Base-by-base conservation (phyloP, 805 yeast species). In the Candida schatavii region DNA sequence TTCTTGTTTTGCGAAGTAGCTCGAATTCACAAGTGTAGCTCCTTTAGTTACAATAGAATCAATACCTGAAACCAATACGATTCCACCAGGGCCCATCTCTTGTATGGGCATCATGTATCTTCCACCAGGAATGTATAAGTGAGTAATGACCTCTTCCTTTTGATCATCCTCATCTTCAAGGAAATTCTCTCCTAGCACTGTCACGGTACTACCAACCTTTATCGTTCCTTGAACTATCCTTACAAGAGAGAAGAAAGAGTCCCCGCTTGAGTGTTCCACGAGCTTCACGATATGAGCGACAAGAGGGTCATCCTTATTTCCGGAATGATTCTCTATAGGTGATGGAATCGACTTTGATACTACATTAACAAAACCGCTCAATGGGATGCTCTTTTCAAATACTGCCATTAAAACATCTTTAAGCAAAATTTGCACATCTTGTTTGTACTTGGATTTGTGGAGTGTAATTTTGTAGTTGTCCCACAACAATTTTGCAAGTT, bases 21-120 rank as follows among this genome's bases (percentile, higher is more conserved):
- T 23, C 7, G 27, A 23, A 6, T 60, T 72, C 48, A 66, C 62
- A 0, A 89, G 61, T 0, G 88, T 75, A 1, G 85, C 91, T 4
- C 77, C 68, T 51, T 84, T 86, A 14, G 72, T 69, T 32, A 84
- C 69, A 21, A 71, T 64, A 1, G 70, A 51, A 32, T 79, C 83
- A 20, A 87, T 61, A 1, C 95, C 95, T 4, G 77, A 72, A 0
- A 89, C 61, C 3, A 89, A 54, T 0, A 81, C 90, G 33, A 87
- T 63, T n/a, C 77, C 74, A 0, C 97, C 97, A 1, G 78, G 75
- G 3, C 74, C 66, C 0, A 82, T 80, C 14, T 69, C 70, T 1
- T 68, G 61, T 0, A 85, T 71, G 0, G 78, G 73, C 2, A 82
- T 61, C 23, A 73, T 74, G 56, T 87, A 89, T 48, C 96, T 70